A percentile compares a stretch with the other conserved stretches of the same genome.
Conservation (phyloP, 2,329 filamentous ascomycete genomes). For the Rutstroemia sp. region DNA sequence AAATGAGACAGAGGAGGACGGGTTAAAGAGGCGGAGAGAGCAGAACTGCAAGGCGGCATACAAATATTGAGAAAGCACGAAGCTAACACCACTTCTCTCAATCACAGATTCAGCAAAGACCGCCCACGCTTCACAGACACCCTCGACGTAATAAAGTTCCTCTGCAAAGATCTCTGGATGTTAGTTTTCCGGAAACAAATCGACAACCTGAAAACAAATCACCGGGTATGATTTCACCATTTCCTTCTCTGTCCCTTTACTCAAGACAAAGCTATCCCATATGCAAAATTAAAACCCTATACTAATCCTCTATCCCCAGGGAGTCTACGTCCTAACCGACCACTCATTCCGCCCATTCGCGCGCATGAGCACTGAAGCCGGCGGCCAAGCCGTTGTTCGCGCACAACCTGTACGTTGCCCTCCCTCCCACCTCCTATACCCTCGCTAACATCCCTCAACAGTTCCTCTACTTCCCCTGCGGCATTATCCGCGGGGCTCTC, state of each 20-base stretch:
- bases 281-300: no score
- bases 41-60: neutral
- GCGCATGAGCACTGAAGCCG: slow-evolving; percentile 78
- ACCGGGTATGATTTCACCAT: slow-evolving; percentile 50
- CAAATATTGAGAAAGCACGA: neutral
- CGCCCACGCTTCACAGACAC: slow-evolving; percentile 85
- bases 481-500: slow-evolving; percentile 83
- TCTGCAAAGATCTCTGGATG: slow-evolving; percentile 97
- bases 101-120: slow-evolving; percentile 66
- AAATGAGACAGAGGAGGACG: neutral
- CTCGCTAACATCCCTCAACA: slow-evolving; percentile 31
- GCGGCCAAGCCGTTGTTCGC: slow-evolving; percentile 62
- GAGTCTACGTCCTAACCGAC: slow-evolving; percentile 94
- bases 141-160: slow-evolving; percentile 93
- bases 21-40: neutral
- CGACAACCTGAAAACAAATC: slow-evolving; percentile 97
- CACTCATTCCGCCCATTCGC: slow-evolving; percentile 82
- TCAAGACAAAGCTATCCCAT: no score
- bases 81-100: neutral
- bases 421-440: slow-evolving; percentile 3
- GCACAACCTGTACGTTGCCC: slow-evolving; percentile 67
- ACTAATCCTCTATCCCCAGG: slow-evolving; percentile 38
- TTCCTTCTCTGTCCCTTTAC: neutral
- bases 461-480: slow-evolving; percentile 95
- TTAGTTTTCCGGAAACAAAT: slow-evolving; percentile 94